Base-by-base conservation (phyloP, 2,329 filamentous ascomycete genomes). In the Whalleya microplaca region DNA sequence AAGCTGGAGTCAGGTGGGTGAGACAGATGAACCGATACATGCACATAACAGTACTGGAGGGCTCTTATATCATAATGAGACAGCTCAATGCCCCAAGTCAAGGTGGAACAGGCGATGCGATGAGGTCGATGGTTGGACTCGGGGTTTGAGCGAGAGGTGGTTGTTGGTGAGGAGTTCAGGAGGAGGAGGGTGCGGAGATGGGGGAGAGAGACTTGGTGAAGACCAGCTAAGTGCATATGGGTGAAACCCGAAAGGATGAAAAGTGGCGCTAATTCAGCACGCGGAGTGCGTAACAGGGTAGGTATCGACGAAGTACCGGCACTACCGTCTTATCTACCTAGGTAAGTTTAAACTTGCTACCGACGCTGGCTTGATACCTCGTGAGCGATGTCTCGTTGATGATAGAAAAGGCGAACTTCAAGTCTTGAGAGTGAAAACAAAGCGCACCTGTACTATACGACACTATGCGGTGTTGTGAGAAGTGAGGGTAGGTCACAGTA, bases 141-240 rank as follows among this genome's bases (percentile, higher is more conserved):
- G 61, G 62, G 64, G 59, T 64, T 56, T 58, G 60, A 60, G 55
- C 63, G 59, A 62, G 56, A 62, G 64, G 64, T 65, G 66, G 59
- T 37, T 37, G 32, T 6, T 37, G 32, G 62, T 63, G 63, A 55
- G 47, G 55, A 49, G 54, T 37, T 16, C 32, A 37, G 32, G 47
- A 45, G 45, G 56, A 55, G 49, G 48, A 61, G 64, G 60, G 65
- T 71, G 66, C 65, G 70, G 69, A 69, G 69, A 67, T 68, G 66
- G 66, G 66, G 65, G 60, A 65, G 60, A 55, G 56, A 37, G 32
- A 37, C 32, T 37, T 37, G 14, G 32, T 37, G 32, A 37, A 37
- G 32, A 37, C 32, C 32, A 37, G 32, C 32, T n/a, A 12, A 37
- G 41, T 51, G 37, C 45, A 53, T 50, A 50, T 49, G 61, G 52